Base-by-base conservation (phyloP, 1,284 basidiomycete species). In the Boletus semigastroideus region DNA sequence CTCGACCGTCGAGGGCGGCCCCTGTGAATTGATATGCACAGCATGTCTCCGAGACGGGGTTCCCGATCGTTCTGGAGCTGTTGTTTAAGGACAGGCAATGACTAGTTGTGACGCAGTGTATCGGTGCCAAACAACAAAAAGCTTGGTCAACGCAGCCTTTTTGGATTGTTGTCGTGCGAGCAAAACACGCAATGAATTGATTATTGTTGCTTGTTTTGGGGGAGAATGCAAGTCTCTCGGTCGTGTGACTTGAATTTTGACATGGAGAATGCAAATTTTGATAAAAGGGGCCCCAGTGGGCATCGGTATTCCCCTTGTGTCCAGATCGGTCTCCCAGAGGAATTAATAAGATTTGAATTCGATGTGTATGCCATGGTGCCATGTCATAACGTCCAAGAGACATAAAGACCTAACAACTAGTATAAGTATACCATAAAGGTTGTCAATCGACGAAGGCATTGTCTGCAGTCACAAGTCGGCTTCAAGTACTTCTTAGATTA, bases 1-100 rank as follows among this genome's bases (percentile, higher is more conserved):
- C 58, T 61, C 39, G 61, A 49, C 46, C 38, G n/a, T 44, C 52
- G 34, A 42, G 33, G 33, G 10, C 30, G 13, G 4, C 17, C 17
- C 27, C 8, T 37, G 17, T 14, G 5, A 31, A 30, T 5, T 17
- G 11, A 33, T 27, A 22, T 30, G 33, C 27, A 33, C 27, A n/a
- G 34, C 25, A 20, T 8, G 22, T 39, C 36, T 16, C n/a, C 39
- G 27, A n/a, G n/a, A 14, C 31, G 31, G 13, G 11, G 47, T 42
- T 49, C 42, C 13, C 42, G 40, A 27, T 16, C 17, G 42, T 34
- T 48, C 25, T 45, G 11, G 38, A 25, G 12, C 10, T 10, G 14
- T 13, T 16, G n/a, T 33, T 19, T 37, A 42, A 25, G 39, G 34
- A 46, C 13, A 20, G 28, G 13, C 7, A 7, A 37, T 40, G 6